These are phyloP conservation scores for Sporothrix luriei DNA, from an alignment of 2,329 filamentous ascomycete genomes.

Conservation along the genomic window DNA sequence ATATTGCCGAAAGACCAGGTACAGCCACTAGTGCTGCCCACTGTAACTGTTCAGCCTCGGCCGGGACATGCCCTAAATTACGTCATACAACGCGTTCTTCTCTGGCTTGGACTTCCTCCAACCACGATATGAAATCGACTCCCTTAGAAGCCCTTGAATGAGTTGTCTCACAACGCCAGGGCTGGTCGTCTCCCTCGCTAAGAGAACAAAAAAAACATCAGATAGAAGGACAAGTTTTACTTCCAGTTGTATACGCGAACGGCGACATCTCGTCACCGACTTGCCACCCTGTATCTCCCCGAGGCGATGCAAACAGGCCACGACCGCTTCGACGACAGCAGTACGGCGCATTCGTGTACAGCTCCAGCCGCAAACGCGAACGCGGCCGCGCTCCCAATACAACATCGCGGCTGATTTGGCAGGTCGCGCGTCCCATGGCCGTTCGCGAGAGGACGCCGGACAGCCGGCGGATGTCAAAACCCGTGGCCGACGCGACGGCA, in stretches of 20 bases:
- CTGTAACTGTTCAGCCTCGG: conserved; percentile 19
- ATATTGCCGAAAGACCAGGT: not conserved
- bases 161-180: not conserved
- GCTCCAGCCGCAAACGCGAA: not conserved
- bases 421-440: not conserved
- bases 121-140: not conserved
- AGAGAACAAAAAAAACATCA: not conserved
- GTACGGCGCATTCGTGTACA: conserved; percentile 1
- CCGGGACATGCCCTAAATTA: conserved; percentile 17
- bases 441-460: conserved; percentile 22
- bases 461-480: not conserved
- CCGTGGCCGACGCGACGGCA: conserved; percentile 12
- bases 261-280: not conserved
- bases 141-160: conserved; percentile 9
- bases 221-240: not conserved
- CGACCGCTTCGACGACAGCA: conserved; percentile 16
- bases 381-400: not conserved
- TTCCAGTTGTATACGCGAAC: not conserved
- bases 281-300: not conserved
- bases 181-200: not conserved
- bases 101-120: conserved; percentile 19
- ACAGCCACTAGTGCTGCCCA: not conserved
- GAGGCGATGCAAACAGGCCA: not conserved
- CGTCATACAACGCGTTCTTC: conserved; percentile 22
- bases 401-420: not conserved